Conservation (phyloP, 805 yeast species). For the Candida boidinii region DNA sequence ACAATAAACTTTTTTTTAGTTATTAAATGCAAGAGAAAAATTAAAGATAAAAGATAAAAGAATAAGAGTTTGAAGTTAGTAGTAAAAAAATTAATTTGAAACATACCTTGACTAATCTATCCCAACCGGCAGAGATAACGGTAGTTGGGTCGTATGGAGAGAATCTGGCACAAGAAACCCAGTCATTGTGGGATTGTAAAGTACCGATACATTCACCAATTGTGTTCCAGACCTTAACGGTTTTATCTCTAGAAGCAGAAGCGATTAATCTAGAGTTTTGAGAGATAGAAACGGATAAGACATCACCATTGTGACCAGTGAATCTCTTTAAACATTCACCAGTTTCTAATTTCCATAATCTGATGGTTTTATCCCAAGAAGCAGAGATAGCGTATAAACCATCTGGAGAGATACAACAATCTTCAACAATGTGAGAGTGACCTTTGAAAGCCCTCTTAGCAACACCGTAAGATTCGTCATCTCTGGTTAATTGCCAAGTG, state of each 20-base stretch:
- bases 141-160: constrained; percentile 72
- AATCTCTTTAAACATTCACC: constrained; percentile 94
- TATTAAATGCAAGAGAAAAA: neutral
- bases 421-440: constrained; percentile 98
- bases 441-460: constrained; percentile 96
- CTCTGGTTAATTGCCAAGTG: constrained; percentile 95
- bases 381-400: constrained; percentile 97
- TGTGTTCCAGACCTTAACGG: constrained; percentile 99
- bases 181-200: constrained; percentile 93
- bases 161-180: constrained; percentile 98
- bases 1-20: no score
- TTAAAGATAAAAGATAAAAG: neutral
- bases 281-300: constrained; percentile 93
- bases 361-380: constrained; percentile 99
- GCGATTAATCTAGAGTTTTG: constrained; percentile 96
- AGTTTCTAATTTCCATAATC: constrained; percentile 94
- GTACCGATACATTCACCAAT: constrained; percentile 95
- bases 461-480: constrained; percentile 95
- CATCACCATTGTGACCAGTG: constrained; percentile 97
- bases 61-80: neutral
- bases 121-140: constrained; percentile 98
- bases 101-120: constrained; percentile 98
- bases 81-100: constrained; percentile 10
- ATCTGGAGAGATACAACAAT: constrained; percentile 94
- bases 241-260: constrained; percentile 98